Base-by-base conservation (phyloP, 2,329 filamentous ascomycete species). In the Sporothrix schenckii region DNA sequence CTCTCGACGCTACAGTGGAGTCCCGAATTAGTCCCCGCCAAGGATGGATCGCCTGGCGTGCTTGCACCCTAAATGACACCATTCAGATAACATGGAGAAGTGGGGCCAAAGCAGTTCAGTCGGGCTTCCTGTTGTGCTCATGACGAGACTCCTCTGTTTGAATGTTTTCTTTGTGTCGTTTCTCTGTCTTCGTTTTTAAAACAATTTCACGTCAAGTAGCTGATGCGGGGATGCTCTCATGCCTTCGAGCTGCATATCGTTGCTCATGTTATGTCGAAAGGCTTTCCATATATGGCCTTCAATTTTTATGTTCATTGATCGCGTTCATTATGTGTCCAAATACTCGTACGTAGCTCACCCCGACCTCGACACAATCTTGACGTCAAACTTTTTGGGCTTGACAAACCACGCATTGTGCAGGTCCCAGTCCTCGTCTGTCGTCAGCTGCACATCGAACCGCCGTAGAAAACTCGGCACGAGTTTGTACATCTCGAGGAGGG, bases 331-430 rank as follows among this genome's bases (percentile, higher is more conserved):
- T 34, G 34, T 34, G 6, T 5, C 34, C 34, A 4, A 34, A 34
- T 34, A 34, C 34, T 34, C 34, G 6, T 34, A 34, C 6, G 6
- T 34, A 34, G 34, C 6, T 34, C 34, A 34, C 5, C 6, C 34
- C 4, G 27, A 34, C 34, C 34, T 39, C n/a, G n/a, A 49, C 34
- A 39, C 19, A 27, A 71, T 61, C n/a, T 52, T 66, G 24, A 82
- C 80, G 19, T 76, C 75, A 69, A 83, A 83, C 66, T 82, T 75
- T 0, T 74, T 74, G 0, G 81, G 81, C 71, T 81, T 83, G 0
- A 83, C 80, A 73, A 83, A 83, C 80, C 80, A 82, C 47, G 75
- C 75, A n/a, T 82, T 82, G 44, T 76, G 71, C 6, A 79, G 80
- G 0, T 76, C 70, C 80, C 81, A 82, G 1, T 66, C 54, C 34